Conservation (phyloP, 2,329 filamentous ascomycete species). For the Ilyonectria sp. region DNA sequence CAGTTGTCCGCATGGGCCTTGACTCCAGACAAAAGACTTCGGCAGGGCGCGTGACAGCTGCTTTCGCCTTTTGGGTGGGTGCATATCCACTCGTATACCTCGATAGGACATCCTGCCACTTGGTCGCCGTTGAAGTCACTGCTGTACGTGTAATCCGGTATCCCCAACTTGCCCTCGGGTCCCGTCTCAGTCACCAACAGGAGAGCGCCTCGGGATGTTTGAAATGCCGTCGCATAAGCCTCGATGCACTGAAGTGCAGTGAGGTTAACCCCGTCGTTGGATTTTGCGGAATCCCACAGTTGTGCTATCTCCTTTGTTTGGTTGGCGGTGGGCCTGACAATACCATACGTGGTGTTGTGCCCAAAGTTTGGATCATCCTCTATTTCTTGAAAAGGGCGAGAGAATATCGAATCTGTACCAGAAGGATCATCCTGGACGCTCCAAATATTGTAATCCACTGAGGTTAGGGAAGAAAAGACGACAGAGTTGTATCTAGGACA, state of each 20-base stretch:
- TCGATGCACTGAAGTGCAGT: slow-evolving; percentile 23
- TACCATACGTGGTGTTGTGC: background rate
- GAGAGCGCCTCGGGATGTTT: slow-evolving; percentile 11
- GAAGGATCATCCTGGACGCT: background rate
- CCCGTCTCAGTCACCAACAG: slow-evolving; percentile 10
- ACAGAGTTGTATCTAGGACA: slow-evolving; percentile 26
- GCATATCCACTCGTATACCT: slow-evolving; percentile 23
- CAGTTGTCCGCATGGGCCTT: slow-evolving; percentile 15
- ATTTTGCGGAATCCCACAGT: background rate
- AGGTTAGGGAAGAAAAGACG: slow-evolving; percentile 23
- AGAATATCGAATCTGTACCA: background rate
- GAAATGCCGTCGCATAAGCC: slow-evolving; percentile 23
- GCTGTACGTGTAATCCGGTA: background rate
- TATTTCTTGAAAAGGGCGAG: background rate
- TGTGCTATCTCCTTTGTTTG: background rate
- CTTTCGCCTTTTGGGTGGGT: background rate
- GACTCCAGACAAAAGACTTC: background rate
- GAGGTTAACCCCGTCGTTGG: background rate
- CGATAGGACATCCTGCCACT: background rate
- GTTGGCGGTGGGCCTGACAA: background rate
- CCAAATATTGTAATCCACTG: slow-evolving; percentile 5
- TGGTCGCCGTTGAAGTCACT: background rate
- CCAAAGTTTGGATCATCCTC: background rate
- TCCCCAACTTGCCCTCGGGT: background rate
- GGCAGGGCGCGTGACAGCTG: background rate